Base-by-base conservation (phyloP, 805 yeast genomes). In the Schwanniomyces pseudopolymorphus region DNA sequence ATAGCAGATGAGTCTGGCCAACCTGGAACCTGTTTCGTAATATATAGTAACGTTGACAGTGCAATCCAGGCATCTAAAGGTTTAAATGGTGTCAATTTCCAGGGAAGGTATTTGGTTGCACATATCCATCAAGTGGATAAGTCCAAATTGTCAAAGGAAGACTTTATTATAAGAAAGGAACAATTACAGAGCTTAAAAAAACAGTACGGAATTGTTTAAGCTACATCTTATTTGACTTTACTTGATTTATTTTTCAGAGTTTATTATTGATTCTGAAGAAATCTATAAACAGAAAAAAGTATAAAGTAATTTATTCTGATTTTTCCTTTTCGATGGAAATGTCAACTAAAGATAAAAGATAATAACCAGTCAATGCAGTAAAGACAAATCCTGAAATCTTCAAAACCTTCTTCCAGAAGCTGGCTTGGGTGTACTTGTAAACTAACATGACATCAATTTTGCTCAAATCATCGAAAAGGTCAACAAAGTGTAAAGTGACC, bases 381-480 rank as follows among this genome's bases (percentile, higher is more conserved):
- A 85, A 80, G 19, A 87, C 70, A 51, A 83, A 80, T 2, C 78
- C 75, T 5, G 91, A 80, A 41, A 88, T 77, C 44, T 79, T 74
- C 36, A 82, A 51, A 19, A 96, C 92, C 64, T 90, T 90, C 51
- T 69, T 68, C 60, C 81, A 69, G 63, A 79, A 77, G 50, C 76
- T 79, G 33, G 66, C 59, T 7, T 67, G 57, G 6, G 87, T 67
- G 66, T 80, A 89, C 53, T 68, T 74, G 67, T 91, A 92, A 51
- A 77, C 74, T 46, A 91, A 74, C 42, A 77, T 66, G 3, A 90
- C 65, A 38, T 80, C 80, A 14, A 81, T 69, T 35, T 69, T 69
- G 49, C 77, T 72, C 60, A 87, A 74, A 47, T 83, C 89, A 62
- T 87, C 96, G 45, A 87, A 77, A 50, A 91, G 58, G 63, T 87